A percentile compares a stretch with the other conserved stretches of the same genome.
Conservation (phyloP, 139 green algal species). For the Chlamydomonas applanata region DNA sequence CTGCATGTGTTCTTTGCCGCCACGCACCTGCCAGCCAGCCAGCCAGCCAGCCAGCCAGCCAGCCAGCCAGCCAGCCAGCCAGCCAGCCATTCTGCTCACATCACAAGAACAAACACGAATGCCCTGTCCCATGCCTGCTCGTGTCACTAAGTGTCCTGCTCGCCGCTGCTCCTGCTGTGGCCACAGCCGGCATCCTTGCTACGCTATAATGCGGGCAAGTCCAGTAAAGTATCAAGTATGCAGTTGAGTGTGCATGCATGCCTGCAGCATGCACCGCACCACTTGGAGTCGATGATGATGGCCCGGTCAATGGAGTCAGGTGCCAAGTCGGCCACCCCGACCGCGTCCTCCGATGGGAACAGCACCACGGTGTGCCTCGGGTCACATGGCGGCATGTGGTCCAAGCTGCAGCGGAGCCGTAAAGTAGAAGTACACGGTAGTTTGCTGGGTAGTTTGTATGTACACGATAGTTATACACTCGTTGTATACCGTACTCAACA, state of each 20-base stretch:
- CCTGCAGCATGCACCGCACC: background rate
- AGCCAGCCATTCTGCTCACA: background rate
- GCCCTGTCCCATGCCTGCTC: too few relatives aligned
- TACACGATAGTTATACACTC: background rate
- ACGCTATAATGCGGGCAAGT: too few relatives aligned
- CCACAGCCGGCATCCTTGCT: too few relatives aligned
- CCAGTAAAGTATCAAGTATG: background rate
- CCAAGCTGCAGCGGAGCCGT: conserved; percentile 22
- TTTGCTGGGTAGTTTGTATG: background rate
- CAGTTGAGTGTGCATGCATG: background rate
- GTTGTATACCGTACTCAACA: too few relatives aligned
- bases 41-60: too few relatives aligned
- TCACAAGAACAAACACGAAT: too few relatives aligned
- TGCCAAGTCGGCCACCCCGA: conserved; percentile 41
- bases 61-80: background rate
- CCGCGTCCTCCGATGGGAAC: conserved; percentile 45
- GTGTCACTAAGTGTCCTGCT: too few relatives aligned
- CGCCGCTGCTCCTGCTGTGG: too few relatives aligned
- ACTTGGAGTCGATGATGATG: conserved; percentile 49
- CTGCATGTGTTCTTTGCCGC: too few relatives aligned
- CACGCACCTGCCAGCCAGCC: too few relatives aligned
- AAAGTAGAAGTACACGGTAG: background rate
- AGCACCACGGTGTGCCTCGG: conserved; percentile 37
- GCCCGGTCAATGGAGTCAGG: conserved; percentile 38
- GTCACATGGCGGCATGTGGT: conserved; percentile 35